phyloP scores from a whole-genome alignment of 768 basidiomycete species.

The Suillus hirtellus region DNA sequence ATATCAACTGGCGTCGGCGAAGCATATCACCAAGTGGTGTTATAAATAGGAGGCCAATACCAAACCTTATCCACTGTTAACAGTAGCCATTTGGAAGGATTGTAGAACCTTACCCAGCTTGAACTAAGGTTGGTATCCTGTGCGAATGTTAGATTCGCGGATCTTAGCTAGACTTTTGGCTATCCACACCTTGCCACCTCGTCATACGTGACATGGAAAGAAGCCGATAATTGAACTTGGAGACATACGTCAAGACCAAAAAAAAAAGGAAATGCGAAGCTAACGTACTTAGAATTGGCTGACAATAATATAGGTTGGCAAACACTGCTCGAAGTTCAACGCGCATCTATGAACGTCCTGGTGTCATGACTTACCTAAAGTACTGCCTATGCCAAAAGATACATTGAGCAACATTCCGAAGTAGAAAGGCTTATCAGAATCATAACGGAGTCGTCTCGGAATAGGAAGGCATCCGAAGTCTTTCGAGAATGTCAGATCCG shows the following conservation, averaged over 20 bases:
- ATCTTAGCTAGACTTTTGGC: not conserved
- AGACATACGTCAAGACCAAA: not conserved
- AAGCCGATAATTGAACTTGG: conserved; percentile 34
- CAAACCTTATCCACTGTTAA: not conserved
- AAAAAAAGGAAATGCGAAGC: not conserved
- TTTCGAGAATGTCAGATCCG: conserved; percentile 7
- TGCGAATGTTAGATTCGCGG: conserved; percentile 8
- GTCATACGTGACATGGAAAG: conserved; percentile 36
- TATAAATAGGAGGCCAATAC: conserved; percentile 42
- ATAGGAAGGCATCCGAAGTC: conserved; percentile 50
- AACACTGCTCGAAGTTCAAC: conserved; percentile 33
- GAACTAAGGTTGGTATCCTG: conserved; percentile 65
- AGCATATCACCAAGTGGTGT: conserved; percentile 49
- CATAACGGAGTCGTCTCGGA: conserved; percentile 42
- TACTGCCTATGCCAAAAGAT: conserved; percentile 49
- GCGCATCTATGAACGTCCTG: conserved; percentile 1
- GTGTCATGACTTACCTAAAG: conserved; percentile 38
- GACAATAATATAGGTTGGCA: conserved; percentile 80
- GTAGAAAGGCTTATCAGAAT: conserved; percentile 37
- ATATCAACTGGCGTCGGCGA: conserved; percentile 41
- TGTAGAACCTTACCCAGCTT: conserved; percentile 53
- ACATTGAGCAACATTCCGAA: conserved; percentile 42
- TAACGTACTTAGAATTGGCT: conserved; percentile 69
- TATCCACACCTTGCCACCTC: conserved; percentile 33
- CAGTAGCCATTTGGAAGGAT: not conserved